Base-by-base conservation (phyloP, 2,329 filamentous ascomycete genomes). In the Hymenoscyphus fructigenus region DNA sequence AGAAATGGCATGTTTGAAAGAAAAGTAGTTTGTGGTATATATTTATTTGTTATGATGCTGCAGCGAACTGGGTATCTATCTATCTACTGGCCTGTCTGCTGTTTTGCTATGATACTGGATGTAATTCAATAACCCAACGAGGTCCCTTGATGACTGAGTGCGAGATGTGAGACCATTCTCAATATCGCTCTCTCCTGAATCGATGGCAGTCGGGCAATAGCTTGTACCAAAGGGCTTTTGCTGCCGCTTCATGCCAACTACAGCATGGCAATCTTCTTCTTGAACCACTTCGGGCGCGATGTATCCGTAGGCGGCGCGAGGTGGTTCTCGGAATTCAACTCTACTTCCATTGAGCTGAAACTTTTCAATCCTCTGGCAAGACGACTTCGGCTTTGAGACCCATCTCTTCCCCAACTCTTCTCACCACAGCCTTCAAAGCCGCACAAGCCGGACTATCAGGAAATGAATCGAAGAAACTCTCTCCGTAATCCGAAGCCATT, bases 401-500 rank as follows among this genome's bases (percentile, higher is more conserved):
- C 68, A 92, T 81, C 75, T 91, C 81, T 69, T 82, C 79, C 20
- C 86, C 87, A 60, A 97, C 83, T 58, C 85, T 85, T 73, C 85
- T 86, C 41, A 99, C 93, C 10, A 99, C 93, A 41, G 83, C 82
- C 78, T 87, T 89, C 66, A 99, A 86, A 2, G 94, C 93, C 70
- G 84, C 81, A 74, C 92, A 96, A 1, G 95, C 93, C 38, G 95
- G 94, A 70, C 92, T 97, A 72, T 98, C 93, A 0, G 94, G 92
- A 77, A 92, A 99, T 28, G 88, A 89, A 74, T 98, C 93, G 74
- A 98, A 91, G 78, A 96, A 99, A 78, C 93, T 97, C 85, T 99
- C 95, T 5, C 96, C 95, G 77, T 91, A 97, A 77, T 99, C 95
- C 75, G 94, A 97, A 2, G 93, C 90, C 91, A 97, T 96, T 9